Evolutionary conservation across 306 rosid genomes (phyloP), one percentile per base, ranked within the genome.

Genomic region (Acacia acuminata): DNA sequence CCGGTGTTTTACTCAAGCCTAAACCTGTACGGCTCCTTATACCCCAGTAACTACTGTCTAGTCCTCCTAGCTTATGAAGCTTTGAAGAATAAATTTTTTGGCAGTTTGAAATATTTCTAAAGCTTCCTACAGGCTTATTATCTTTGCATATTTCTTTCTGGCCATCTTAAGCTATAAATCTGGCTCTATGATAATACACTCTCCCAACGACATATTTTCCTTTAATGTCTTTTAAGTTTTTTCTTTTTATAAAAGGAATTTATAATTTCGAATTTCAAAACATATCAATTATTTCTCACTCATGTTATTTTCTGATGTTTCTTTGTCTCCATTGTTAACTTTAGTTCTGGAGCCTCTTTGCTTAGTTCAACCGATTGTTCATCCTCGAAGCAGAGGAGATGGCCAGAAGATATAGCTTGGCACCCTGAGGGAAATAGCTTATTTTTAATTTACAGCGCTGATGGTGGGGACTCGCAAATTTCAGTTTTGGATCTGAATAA

Each of bases 321-420:
- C 38, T 25, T 73, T 44, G 36, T 73, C 63, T 42, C 30, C 45
- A 17, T 17, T 17, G 34, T 74, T 48, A 36, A 34, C 77, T 77
- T 80, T 87, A 89, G 94, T 75, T 87, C 88, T 34, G 80, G 89
- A 81, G 92, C 92, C 86, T 91, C 94, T 65, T 82, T 86, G 27
- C 93, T 89, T 81, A 84, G 90, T 80, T 44, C 82, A 16, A 47
- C 91, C 10, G 90, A 91, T 60, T 89, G 94, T 50, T 78, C 75
- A 72, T 89, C 93, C 66, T 84, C 88, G 10, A 91, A 91, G 50
- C 89, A 85, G 72, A 86, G 93, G 82, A 91, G 94, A 86, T 91
- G 93, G 94, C 93, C 94, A 1, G 93, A 91, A 85, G 93, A 91
- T 79, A 75, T 91, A 60, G 86, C 89, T 34, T 91, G 94, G 94